Base-by-base conservation (phyloP, 2,329 filamentous ascomycete genomes). In the Pseudogymnoascus sp. region DNA sequence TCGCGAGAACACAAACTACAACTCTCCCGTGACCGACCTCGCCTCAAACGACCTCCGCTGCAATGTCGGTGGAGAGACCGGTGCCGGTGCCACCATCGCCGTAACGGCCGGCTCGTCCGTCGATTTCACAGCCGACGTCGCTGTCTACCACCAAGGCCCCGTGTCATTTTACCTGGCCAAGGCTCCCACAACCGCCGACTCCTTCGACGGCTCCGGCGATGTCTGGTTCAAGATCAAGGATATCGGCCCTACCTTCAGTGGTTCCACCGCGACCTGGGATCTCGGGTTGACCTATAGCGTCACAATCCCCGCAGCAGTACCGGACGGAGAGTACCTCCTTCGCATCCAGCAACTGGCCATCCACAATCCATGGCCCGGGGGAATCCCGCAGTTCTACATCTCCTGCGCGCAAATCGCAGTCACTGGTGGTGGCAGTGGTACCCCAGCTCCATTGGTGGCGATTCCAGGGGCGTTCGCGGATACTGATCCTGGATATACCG, bases 1-100 rank as follows among this genome's bases (percentile, higher is more conserved):
- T 2, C 72, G 75, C 13, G 74, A 74, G 36, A 64, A 62, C 60
- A 62, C 63, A 36, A 64, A 64, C n/a, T 83, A 85, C 69, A 76
- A 79, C 42, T 75, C 85, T 69, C 76, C 76, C 7, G 68, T 86
- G 9, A 72, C 73, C 50, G 83, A 83, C 4, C 77, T 75, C 19
- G 76, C 76, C 10, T 73, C 71, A 6, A 81, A 83, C 68, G 75
- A 78, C 65, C 69, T 79, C 33, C 70, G 76, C 26, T 79, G 77
- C 73, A 79, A 79, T 71, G 72, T 74, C 64, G 62, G 62, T 13
- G 53, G 33, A 38, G 59, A 42, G 59, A 63, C 36, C 11, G 62
- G 62, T 9, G 38, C 47, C 11, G 23, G 33, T n/a, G 60, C n/a
- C 9, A 64, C 60, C 7, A 3, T 64, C 15, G 31, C 26, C 15